Percentiles rank a stretch among this genome's conserved stretches.
Evolutionary conservation across 2,329 filamentous ascomycete genomes (phyloP).

Genomic region (Cytospora paraplurivora): DNA sequence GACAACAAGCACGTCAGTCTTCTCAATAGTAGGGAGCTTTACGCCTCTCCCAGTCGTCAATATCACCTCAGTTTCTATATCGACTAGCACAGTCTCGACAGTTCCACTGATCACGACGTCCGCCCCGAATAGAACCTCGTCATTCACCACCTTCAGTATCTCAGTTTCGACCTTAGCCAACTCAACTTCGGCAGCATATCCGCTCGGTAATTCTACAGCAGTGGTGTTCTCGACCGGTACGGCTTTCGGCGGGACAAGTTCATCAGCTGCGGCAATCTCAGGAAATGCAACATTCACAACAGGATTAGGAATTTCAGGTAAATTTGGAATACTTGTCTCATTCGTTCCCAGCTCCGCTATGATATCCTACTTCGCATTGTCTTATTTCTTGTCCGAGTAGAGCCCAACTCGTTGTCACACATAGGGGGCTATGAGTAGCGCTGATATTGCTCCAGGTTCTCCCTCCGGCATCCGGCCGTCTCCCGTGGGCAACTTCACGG

Average conservation of each 20-base stretch:
- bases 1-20: background rate
- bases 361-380: background rate
- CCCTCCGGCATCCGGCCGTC: background rate
- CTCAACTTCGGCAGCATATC: background rate
- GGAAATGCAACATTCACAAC: background rate
- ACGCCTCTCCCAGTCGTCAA: slow-evolving; percentile 8
- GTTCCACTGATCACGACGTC: background rate
- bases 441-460: background rate
- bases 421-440: background rate
- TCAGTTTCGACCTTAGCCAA: background rate
- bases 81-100: background rate
- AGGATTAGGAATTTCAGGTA: slow-evolving; percentile 1
- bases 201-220: slow-evolving; percentile 11
- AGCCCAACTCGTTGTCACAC: background rate
- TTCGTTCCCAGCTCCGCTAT: too few species aligned
- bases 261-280: slow-evolving; percentile 5
- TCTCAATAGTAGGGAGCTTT: background rate
- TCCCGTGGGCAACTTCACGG: background rate
- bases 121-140: background rate
- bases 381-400: background rate
- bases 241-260: background rate
- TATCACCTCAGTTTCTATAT: background rate
- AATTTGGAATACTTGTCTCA: background rate
- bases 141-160: background rate
- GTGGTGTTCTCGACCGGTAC: background rate